Conservation (phyloP, 1,139 yeast species). For the Wickerhamomyces sp. region DNA sequence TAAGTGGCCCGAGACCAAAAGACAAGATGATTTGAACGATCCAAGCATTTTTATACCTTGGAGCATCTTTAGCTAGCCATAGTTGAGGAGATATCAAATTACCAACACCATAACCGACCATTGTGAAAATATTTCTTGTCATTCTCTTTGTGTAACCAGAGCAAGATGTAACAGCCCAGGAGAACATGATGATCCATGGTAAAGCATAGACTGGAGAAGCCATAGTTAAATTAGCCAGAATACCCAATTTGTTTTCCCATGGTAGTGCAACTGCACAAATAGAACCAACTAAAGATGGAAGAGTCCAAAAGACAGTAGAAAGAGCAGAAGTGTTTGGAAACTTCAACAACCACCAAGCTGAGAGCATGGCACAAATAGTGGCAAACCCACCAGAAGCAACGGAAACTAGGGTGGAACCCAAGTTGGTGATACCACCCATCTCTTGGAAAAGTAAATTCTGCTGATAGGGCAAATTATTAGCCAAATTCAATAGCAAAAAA, state of each 20-base stretch:
- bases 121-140: conserved; percentile 35
- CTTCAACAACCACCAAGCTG: conserved; percentile 19
- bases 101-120: conserved; percentile 34
- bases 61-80: conserved; percentile 36
- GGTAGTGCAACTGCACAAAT: conserved; percentile 39
- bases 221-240: conserved; percentile 36
- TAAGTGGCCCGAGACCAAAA: conserved; percentile 36
- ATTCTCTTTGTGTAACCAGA: conserved; percentile 38
- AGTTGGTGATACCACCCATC: conserved; percentile 35
- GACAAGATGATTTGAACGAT: conserved; percentile 46
- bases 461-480: conserved; percentile 44
- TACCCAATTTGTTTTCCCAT: conserved; percentile 36
- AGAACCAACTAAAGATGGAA: conserved; percentile 41
- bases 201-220: conserved; percentile 37
- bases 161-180: conserved; percentile 32
- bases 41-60: conserved; percentile 46
- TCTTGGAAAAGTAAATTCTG: conserved; percentile 38
- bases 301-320: conserved; percentile 33
- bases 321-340: conserved; percentile 28
- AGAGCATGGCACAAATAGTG: conserved; percentile 29
- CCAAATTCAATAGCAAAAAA: conserved; percentile 37
- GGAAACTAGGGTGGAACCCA: conserved; percentile 45
- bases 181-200: conserved; percentile 37
- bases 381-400: conserved; percentile 47
- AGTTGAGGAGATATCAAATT: conserved; percentile 43